phyloP scores from a whole-genome alignment of 345 rosid species.

The Eucalyptus brandiana region DNA sequence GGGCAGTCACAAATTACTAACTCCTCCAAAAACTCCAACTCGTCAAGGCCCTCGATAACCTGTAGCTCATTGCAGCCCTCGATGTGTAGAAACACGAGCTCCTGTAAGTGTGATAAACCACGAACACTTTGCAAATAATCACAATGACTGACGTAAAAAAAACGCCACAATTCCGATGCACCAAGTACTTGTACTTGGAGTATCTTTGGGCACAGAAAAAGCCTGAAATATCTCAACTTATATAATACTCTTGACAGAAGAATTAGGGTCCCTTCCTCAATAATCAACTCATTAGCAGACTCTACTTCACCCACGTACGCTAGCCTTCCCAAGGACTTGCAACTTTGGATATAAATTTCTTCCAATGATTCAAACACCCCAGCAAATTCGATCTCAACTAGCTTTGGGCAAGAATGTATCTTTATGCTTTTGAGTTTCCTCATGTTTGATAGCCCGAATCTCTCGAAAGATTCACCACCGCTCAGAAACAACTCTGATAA shows the following conservation, averaged over 20 bases:
- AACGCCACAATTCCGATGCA: background rate
- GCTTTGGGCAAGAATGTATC: no score
- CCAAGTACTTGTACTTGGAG: background rate
- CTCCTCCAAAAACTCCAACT: rapidly evolving
- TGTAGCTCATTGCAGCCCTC: rapidly evolving
- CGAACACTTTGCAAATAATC: background rate
- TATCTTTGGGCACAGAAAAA: background rate
- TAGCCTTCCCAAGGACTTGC: background rate
- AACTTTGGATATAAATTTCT: no score
- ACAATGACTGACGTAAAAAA: rapidly evolving
- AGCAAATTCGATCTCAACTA: background rate
- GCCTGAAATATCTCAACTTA: background rate
- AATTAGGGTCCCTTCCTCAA: background rate
- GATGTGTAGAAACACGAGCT: rapidly evolving
- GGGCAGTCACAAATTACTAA: rapidly evolving
- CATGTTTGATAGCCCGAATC: background rate
- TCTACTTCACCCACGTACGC: background rate
- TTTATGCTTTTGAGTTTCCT: background rate
- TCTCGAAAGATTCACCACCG: rapidly evolving
- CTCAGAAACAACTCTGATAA: rapidly evolving
- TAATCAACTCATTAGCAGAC: background rate
- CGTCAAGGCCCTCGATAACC: background rate
- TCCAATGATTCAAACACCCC: background rate
- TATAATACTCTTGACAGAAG: background rate
- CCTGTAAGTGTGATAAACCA: background rate